phyloP scores from a whole-genome alignment of 306 rosid species.

The Inga oerstediana region DNA sequence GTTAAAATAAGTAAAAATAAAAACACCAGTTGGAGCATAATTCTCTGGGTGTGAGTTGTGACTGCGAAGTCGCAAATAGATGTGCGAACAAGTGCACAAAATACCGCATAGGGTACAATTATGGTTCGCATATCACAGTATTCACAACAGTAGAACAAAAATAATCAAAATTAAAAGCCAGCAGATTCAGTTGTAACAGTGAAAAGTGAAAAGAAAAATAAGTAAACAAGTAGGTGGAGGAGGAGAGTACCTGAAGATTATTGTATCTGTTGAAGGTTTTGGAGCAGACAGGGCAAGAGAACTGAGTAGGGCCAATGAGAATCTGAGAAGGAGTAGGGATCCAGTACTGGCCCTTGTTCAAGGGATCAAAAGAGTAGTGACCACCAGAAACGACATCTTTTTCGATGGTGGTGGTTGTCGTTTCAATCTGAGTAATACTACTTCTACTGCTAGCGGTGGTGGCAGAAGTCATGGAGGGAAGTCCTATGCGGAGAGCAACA shows the following conservation, averaged over 20 bases:
- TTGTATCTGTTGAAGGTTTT: conserved; percentile 90
- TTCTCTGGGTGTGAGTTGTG: background rate
- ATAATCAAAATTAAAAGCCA: background rate
- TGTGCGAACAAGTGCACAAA: background rate
- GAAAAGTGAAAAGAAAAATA: no score
- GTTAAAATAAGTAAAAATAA: background rate
- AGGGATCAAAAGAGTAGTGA: conserved; percentile 37
- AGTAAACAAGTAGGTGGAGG: background rate
- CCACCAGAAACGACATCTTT: conserved; percentile 36
- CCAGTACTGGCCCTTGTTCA: conserved; percentile 75
- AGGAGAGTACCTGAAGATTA: conserved; percentile 73
- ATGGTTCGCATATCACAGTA: background rate
- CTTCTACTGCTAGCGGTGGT: background rate
- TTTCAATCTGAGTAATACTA: conserved; percentile 27
- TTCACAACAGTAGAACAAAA: background rate
- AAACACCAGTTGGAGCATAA: background rate
- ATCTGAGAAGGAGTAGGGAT: conserved; percentile 89
- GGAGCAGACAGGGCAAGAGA: conserved; percentile 76
- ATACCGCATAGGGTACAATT: background rate
- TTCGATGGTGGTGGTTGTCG: conserved; percentile 10
- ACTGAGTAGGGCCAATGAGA: conserved; percentile 84
- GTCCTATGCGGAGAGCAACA: conserved; percentile 67
- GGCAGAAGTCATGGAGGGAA: conserved; percentile 42
- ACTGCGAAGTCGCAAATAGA: background rate
- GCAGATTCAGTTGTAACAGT: background rate